Conservation (phyloP, 78 protist genomes). For the Pigoraptor vietnamica region DNA sequence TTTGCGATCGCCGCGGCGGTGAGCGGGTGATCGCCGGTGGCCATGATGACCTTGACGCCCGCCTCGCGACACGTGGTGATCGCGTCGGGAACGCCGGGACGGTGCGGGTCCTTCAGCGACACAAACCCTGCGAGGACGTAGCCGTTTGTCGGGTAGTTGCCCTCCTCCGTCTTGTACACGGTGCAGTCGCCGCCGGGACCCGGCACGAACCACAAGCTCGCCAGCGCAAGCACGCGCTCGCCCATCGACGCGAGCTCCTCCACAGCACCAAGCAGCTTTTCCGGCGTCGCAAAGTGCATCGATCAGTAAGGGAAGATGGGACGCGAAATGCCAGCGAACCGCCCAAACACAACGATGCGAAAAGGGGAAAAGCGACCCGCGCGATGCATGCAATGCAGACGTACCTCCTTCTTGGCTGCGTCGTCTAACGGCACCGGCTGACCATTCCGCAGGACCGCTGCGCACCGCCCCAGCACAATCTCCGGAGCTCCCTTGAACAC, state of each 20-base stretch:
- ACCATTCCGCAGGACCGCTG: conserved; percentile 27
- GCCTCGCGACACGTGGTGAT: conserved; percentile 56
- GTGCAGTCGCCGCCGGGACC: conserved; percentile 11
- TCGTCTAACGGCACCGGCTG: background rate
- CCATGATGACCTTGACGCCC: conserved; percentile 89
- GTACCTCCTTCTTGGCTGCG: background rate
- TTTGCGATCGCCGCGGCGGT: conserved; percentile 81
- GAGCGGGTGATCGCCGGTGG: conserved; percentile 96
- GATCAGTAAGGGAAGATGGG: background rate
- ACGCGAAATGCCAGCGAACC: no score
- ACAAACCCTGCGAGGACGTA: conserved; percentile 82
- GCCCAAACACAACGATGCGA: no score
- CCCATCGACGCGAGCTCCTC: conserved; percentile 28
- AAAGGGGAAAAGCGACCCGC: no score
- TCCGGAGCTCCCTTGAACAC: conserved; percentile 86
- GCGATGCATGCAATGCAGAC: no score
- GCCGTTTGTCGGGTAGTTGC: conserved; percentile 32
- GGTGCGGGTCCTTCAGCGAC: conserved; percentile 95
- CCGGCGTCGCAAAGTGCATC: background rate
- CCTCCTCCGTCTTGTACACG: conserved; percentile 15
- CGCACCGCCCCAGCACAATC: conserved; percentile 55
- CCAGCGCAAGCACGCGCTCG: conserved; percentile 41
- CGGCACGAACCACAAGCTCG: background rate
- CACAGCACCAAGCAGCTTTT: background rate
- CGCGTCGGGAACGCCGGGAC: conserved; percentile 73